Conservation (phyloP, 2,329 filamentous ascomycete species). For the Cladosporium colombiae region DNA sequence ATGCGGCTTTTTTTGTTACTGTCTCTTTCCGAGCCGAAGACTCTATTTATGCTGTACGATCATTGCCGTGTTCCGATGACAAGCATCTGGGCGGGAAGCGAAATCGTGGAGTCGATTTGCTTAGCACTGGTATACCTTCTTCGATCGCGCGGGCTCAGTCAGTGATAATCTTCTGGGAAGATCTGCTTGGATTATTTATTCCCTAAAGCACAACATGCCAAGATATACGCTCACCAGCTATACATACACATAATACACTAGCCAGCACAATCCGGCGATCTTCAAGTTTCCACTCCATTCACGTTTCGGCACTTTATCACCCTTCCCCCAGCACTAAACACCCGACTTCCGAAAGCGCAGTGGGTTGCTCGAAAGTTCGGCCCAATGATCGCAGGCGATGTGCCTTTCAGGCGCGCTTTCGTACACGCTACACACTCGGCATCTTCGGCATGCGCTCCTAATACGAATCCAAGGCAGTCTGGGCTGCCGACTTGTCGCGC, state of each 20-base stretch:
- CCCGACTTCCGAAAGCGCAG: constrained; percentile 8
- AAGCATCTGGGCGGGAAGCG: neutral
- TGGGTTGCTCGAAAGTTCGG: neutral
- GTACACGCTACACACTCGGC: constrained; percentile 1
- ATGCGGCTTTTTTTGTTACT: neutral
- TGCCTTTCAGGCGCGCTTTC: neutral
- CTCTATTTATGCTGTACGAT: neutral
- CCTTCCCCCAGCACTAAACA: neutral
- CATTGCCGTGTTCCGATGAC: neutral
- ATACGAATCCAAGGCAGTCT: neutral
- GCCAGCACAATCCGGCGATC: neutral
- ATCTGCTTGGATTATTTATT: neutral
- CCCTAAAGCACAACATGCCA: neutral
- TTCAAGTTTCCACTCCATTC: constrained; percentile 2
- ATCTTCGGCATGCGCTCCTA: neutral
- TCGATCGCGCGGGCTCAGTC: neutral
- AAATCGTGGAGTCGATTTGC: neutral
- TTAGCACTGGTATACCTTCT: neutral
- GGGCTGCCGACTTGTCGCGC: neutral
- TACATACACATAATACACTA: neutral
- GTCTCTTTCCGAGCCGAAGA: neutral
- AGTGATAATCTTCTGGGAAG: no score
- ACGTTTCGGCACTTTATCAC: constrained; percentile 4
- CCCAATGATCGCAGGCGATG: neutral
- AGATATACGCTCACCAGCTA: neutral